Evolutionary conservation across 495 filamentous ascomycete genomes (phyloP).

Genomic region (Daldinia bambusicola): DNA sequence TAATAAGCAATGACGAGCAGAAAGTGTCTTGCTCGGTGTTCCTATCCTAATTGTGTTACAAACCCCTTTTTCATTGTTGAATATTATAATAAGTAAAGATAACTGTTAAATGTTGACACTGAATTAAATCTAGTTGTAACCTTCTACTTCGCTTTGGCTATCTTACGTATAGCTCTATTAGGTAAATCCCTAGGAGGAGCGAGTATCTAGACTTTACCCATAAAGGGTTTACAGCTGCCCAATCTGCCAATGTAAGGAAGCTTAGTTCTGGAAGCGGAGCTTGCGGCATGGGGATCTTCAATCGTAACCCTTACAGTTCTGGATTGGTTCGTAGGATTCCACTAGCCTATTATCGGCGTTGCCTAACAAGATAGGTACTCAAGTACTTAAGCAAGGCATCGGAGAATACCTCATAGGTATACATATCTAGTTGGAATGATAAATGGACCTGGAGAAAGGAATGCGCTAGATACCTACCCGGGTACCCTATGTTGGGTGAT

Average conservation of each 20-base stretch:
- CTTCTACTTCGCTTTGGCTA: too few relatives aligned
- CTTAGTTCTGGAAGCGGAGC: constrained; percentile 29
- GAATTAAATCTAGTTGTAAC: not conserved
- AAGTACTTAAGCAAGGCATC: not conserved
- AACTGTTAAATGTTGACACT: not conserved
- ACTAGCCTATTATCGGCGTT: not conserved
- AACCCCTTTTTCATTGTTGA: not conserved
- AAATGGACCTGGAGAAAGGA: not conserved
- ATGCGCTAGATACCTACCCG: not conserved
- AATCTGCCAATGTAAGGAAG: not conserved
- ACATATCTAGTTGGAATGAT: not conserved
- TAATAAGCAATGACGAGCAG: constrained; percentile 28
- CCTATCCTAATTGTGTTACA: not conserved
- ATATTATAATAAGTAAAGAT: not conserved
- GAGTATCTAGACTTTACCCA: not conserved
- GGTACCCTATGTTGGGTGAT: too few relatives aligned
- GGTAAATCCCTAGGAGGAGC: too few relatives aligned
- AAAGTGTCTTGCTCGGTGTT: constrained; percentile 25
- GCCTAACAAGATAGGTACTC: not conserved
- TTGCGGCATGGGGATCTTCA: constrained; percentile 20
- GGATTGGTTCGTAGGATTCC: constrained; percentile 23
- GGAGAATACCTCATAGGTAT: not conserved
- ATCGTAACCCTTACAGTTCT: constrained; percentile 20
- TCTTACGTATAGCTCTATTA: too few relatives aligned
- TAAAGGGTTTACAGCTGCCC: not conserved